Evolutionary conservation across 2,329 filamentous ascomycete species (phyloP).

Genomic region (Pseudocercospora macadamiae): DNA sequence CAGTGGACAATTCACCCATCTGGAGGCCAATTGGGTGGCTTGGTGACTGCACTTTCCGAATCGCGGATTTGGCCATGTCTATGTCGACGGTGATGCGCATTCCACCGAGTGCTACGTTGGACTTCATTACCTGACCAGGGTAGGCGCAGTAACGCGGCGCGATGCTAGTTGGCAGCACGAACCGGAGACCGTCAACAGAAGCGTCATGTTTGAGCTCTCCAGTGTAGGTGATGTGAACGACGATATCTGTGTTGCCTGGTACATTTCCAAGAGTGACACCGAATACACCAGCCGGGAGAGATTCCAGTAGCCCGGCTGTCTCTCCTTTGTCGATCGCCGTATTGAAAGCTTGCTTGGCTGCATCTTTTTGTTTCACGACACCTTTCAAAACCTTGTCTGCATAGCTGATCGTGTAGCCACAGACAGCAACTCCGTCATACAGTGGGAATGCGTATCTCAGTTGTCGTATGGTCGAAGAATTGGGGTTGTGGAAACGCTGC

Average conservation of each 20-base stretch:
- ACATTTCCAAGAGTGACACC: slow-evolving; percentile 70
- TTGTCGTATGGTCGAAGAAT: slow-evolving; percentile 52
- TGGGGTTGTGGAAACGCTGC: slow-evolving; percentile 66
- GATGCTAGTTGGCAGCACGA: slow-evolving; percentile 69
- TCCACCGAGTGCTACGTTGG: slow-evolving; percentile 37
- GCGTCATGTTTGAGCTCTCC: slow-evolving; percentile 74
- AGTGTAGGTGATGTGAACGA: slow-evolving; percentile 67
- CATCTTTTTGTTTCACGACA: slow-evolving; percentile 66
- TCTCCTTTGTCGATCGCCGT: slow-evolving; percentile 62
- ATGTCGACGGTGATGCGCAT: slow-evolving; percentile 63
- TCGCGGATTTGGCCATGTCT: slow-evolving; percentile 59
- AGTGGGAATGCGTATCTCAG: slow-evolving; percentile 71
- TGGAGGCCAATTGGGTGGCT: slow-evolving; percentile 69
- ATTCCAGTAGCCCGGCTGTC: slow-evolving; percentile 67
- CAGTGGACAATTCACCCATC: slow-evolving; percentile 61
- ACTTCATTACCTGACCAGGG: slow-evolving; percentile 42
- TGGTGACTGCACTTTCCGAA: slow-evolving; percentile 67
- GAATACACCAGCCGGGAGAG: slow-evolving; percentile 67
- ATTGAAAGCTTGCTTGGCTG: slow-evolving; percentile 63
- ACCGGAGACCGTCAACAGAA: slow-evolving; percentile 67
- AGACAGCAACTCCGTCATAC: slow-evolving; percentile 72
- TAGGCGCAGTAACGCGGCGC: slow-evolving; percentile 66
- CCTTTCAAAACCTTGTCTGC: slow-evolving; percentile 64
- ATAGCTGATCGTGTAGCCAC: slow-evolving; percentile 67
- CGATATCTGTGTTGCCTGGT: slow-evolving; percentile 58